A percentile compares a stretch with the other conserved stretches of the same genome.
These are phyloP conservation scores for Byssochlamys sp. DNA, from an alignment of 2,329 filamentous ascomycete species.

Conservation along the genomic window DNA sequence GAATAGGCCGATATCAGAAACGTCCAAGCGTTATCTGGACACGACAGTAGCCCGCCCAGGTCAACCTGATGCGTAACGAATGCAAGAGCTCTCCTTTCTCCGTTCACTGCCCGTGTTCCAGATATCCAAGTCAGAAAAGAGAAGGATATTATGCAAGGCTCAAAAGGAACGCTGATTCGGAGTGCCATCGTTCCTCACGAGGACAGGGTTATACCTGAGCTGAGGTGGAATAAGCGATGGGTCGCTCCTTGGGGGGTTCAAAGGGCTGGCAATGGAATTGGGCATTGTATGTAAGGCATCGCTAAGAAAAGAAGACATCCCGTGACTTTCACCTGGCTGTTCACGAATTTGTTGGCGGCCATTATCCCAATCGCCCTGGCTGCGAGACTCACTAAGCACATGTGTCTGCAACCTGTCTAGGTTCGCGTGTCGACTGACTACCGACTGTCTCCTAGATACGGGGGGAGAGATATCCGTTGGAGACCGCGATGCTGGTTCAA, in stretches of 20 bases:
- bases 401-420: slow-evolving; percentile 21
- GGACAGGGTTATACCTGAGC: not conserved
- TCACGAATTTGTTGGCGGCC: slow-evolving; percentile 15
- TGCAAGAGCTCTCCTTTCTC: not conserved
- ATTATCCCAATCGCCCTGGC: slow-evolving; percentile 21
- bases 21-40: too few relatives aligned
- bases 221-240: not conserved
- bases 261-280: not conserved
- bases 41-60: too few relatives aligned
- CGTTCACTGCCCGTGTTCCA: not conserved
- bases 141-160: not conserved
- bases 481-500: slow-evolving; percentile 24
- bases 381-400: slow-evolving; percentile 18
- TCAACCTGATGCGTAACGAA: too few relatives aligned
- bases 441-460: slow-evolving; percentile 26
- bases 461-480: slow-evolving; percentile 30
- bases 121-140: not conserved
- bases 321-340: slow-evolving; percentile 3
- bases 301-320: not conserved
- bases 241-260: not conserved
- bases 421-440: slow-evolving; percentile 17
- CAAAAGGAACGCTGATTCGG: not conserved
- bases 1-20: too few relatives aligned
- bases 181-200: not conserved
- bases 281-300: not conserved